These are phyloP conservation scores for Candida patagonica DNA, from an alignment of 805 yeast genomes.

Conservation along the genomic window DNA sequence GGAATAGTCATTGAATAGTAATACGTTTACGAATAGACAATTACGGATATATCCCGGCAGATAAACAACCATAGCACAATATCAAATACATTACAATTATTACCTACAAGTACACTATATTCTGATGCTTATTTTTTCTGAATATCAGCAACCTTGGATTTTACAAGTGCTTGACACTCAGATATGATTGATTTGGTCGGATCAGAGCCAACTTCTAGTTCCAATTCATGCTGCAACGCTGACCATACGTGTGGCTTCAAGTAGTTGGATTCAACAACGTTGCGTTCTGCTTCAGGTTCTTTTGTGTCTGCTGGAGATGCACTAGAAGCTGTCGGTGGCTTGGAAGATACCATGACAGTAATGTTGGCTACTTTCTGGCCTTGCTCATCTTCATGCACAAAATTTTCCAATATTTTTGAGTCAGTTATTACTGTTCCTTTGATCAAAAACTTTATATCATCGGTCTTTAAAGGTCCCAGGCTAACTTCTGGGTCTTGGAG, in stretches of 20 bases:
- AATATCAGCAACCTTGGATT: too few species aligned
- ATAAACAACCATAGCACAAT: too few species aligned
- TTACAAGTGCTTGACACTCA: neutral
- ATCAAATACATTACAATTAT: too few species aligned
- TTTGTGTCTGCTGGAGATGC: neutral
- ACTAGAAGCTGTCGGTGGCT: neutral
- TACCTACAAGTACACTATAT: too few species aligned
- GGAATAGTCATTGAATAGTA: too few species aligned
- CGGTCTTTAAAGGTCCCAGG: slow-evolving; percentile 8
- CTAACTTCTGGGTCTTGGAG: slow-evolving; percentile 21
- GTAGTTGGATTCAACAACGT: too few species aligned
- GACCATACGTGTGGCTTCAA: neutral
- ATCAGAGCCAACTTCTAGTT: neutral
- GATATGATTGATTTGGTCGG: neutral
- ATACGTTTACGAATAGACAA: too few species aligned
- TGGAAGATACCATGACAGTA: slow-evolving; percentile 34
- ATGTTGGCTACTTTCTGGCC: slow-evolving; percentile 29
- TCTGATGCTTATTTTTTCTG: too few species aligned
- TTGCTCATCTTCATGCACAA: slow-evolving; percentile 16
- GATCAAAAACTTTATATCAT: slow-evolving; percentile 40
- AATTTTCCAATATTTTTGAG: slow-evolving; percentile 31
- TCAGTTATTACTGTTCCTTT: slow-evolving; percentile 59
- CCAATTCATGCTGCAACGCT: neutral
- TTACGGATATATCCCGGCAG: too few species aligned
- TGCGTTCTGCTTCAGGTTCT: too few species aligned